phyloP scores from a whole-genome alignment of 306 rosid genomes.

The Cucurbita pepo region DNA sequence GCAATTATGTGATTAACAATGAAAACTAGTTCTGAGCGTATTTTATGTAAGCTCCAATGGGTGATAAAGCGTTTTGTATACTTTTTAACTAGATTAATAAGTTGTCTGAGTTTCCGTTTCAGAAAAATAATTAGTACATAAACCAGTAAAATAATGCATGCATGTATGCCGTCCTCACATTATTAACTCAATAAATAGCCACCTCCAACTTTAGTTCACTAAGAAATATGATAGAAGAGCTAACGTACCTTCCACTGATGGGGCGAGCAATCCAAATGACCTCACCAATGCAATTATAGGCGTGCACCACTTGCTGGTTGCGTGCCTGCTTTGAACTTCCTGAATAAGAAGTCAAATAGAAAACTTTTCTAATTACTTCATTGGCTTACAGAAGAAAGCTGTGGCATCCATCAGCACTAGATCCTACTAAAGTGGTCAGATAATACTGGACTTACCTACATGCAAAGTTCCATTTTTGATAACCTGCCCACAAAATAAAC shows the following conservation, averaged over 20 bases:
- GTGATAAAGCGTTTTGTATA: no score
- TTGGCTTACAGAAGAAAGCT: not conserved
- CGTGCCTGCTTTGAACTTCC: slow-evolving; percentile 34
- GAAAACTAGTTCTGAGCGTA: no score
- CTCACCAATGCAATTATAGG: slow-evolving; percentile 58
- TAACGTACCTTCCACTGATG: slow-evolving; percentile 34
- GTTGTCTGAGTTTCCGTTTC: not conserved
- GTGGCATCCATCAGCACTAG: not conserved
- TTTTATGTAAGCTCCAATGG: no score
- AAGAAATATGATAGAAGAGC: not conserved
- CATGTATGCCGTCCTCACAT: not conserved
- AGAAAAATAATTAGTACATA: not conserved
- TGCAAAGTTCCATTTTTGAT: slow-evolving; percentile 43
- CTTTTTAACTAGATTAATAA: not conserved
- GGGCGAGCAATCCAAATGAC: slow-evolving; percentile 46
- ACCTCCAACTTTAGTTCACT: not conserved
- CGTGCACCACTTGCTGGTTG: slow-evolving; percentile 16
- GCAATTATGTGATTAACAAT: no score
- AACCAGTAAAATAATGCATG: not conserved
- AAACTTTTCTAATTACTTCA: slow-evolving; percentile 1
- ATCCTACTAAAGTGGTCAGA: not conserved
- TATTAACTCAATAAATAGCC: not conserved
- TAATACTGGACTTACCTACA: slow-evolving; percentile 33
- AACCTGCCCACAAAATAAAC: slow-evolving; percentile 28
- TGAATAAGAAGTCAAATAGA: slow-evolving; percentile 6